Conservation (phyloP, 163 green algal genomes). For the Chloromonas sp. region DNA sequence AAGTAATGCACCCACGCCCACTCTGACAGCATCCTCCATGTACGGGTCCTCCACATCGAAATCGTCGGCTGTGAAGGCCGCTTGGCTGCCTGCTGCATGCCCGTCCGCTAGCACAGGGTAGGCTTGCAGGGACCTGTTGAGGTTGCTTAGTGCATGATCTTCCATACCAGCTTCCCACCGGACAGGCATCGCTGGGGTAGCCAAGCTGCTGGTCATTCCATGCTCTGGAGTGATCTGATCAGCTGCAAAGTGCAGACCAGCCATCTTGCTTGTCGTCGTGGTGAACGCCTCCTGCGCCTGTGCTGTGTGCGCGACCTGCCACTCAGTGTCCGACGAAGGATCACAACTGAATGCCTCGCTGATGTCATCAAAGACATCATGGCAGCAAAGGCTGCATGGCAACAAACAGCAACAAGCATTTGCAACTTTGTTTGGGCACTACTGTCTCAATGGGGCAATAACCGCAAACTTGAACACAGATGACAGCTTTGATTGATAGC, state of each 20-base stretch:
- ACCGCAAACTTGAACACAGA: too few species aligned
- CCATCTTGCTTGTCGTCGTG: too few species aligned
- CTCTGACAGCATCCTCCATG: neutral
- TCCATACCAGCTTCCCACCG: neutral
- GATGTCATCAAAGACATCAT: neutral
- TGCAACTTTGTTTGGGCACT: too few species aligned
- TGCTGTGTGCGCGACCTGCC: neutral
- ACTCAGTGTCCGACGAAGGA: conserved; percentile 4
- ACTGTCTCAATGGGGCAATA: too few species aligned
- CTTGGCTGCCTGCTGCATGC: conserved; percentile 1
- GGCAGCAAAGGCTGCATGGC: neutral
- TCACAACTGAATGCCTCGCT: conserved; percentile 5
- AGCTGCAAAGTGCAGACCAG: too few species aligned
- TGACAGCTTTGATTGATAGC: too few species aligned
- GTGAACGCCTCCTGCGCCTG: neutral
- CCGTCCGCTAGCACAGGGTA: neutral
- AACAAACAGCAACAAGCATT: neutral
- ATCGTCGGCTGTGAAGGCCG: conserved; percentile 13
- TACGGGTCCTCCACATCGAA: conserved; percentile 19
- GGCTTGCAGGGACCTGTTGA: conserved; percentile 1
- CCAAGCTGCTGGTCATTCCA: too few species aligned
- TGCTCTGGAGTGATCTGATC: too few species aligned
- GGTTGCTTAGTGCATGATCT: neutral
- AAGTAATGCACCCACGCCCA: too few species aligned
- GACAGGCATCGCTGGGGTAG: too few species aligned